Conservation (phyloP, 257 asterid species). For the Petrea volubilis region DNA sequence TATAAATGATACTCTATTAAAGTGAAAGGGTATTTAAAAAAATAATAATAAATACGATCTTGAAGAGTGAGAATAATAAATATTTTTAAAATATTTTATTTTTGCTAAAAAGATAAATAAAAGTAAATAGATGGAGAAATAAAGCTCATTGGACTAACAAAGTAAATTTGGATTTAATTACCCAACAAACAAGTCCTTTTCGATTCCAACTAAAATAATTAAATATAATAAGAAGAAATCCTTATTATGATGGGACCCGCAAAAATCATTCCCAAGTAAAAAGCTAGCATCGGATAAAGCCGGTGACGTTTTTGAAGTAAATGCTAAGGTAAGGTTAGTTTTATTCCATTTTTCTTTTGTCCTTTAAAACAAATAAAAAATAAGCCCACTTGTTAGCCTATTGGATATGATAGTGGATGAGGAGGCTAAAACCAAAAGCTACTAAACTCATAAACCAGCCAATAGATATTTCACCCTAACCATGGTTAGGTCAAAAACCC, state of each 20-base stretch:
- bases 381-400: slow-evolving; percentile 23
- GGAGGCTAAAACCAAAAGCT: background rate
- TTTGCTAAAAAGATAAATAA: too few relatives aligned
- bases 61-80: too few relatives aligned
- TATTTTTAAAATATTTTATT: too few relatives aligned
- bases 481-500: slow-evolving; percentile 23
- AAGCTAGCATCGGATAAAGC: slow-evolving; percentile 23
- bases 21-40: too few relatives aligned
- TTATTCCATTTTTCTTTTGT: background rate
- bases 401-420: slow-evolving; percentile 18
- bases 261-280: slow-evolving; percentile 16
- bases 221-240: background rate
- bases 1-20: too few relatives aligned
- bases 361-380: background rate
- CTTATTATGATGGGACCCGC: slow-evolving; percentile 11
- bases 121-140: too few relatives aligned
- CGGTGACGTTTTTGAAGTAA: slow-evolving; percentile 32
- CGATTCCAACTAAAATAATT: too few relatives aligned
- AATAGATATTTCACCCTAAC: slow-evolving; percentile 45
- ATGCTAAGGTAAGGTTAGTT: slow-evolving; percentile 37
- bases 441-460: slow-evolving; percentile 8
- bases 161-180: too few relatives aligned
- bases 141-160: too few relatives aligned
- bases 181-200: background rate
- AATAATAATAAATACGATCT: too few relatives aligned